Evolutionary conservation across 306 rosid genomes (phyloP).

Genomic region (Castanospermum australe): DNA sequence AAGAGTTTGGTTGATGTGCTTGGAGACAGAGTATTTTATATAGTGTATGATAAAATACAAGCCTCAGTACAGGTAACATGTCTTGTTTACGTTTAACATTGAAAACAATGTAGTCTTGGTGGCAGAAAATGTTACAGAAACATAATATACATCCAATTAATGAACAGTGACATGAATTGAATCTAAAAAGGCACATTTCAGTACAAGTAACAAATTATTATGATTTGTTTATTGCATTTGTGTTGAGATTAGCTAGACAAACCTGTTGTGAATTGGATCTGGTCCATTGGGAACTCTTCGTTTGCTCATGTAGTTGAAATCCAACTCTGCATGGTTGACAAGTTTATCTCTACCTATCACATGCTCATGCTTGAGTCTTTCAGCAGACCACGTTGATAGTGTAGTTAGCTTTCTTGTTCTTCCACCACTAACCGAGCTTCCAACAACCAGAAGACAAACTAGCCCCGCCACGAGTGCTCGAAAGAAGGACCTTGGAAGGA

Average conservation of each 20-base stretch:
- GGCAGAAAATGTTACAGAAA: background rate
- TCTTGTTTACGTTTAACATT: too few relatives aligned
- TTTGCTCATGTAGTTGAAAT: constrained; percentile 61
- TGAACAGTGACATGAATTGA: background rate
- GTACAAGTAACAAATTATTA: background rate
- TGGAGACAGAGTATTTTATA: background rate
- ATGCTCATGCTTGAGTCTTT: constrained; percentile 14
- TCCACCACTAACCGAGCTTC: constrained; percentile 16
- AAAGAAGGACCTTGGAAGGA: constrained; percentile 31
- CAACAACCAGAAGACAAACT: constrained; percentile 38
- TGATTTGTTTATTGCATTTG: background rate
- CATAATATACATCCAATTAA: background rate
- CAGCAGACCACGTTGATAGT: background rate
- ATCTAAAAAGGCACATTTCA: background rate
- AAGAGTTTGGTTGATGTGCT: background rate
- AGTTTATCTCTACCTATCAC: constrained; percentile 24
- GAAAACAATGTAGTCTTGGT: background rate
- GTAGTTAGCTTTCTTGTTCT: constrained; percentile 8
- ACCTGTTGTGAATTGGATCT: constrained; percentile 86
- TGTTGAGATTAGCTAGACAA: background rate
- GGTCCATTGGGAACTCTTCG: constrained; percentile 72
- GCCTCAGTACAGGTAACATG: background rate
- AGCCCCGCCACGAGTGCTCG: constrained; percentile 45
- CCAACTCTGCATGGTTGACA: constrained; percentile 38
- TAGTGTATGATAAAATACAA: background rate